Base-by-base conservation (phyloP, 2,329 filamentous ascomycete species). In the Penicillium sp. region DNA sequence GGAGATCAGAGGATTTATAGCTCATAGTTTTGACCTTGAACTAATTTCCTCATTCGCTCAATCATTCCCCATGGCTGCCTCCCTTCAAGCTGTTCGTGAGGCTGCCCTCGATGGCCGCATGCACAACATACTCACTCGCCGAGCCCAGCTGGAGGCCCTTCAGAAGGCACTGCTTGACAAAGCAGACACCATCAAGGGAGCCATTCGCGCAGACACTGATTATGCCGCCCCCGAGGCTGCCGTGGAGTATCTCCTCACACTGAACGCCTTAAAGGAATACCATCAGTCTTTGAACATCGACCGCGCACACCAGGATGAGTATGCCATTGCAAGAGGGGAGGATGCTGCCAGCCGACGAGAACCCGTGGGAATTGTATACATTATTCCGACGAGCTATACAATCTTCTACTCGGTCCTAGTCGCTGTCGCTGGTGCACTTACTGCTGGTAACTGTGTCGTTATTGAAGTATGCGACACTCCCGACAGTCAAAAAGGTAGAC, bases 371-470 rank as follows among this genome's bases (percentile, higher is more conserved):
- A 63, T 67, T 33, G 61, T 74, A 1, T 75, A 75, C 39, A 74
- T 80, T 43, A 69, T 75, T 43, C 75, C 77, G 1, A 64, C 67
- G 9, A 62, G 52, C 6, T 73, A 80, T 59, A 78, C 72, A 0
- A 61, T 74, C 8, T 72, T 80, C 51, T 78, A 72, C 53, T 75
- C 72, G 0, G 56, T 70, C 2, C 55, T 77, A 17, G 64, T 63
- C 3, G 70, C 75, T 0, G 44, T 79, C 34, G 69, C 68, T 31
- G 70, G 75, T 4, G 75, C 76, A 7, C 55, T 79, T 28, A 70
- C 72, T 1, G 74, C 75, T 12, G 77, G 77, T 0, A 79, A 77
- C 50, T 78, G 75, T 55, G 67, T 77, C 3, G 65, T 74, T 29
- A 40, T 79, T 10, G 72, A 77, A 65, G 75, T 77, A 34, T 17